Evolutionary conservation across 768 basidiomycete species (phyloP).

Genomic region (Suillus bovinus): DNA sequence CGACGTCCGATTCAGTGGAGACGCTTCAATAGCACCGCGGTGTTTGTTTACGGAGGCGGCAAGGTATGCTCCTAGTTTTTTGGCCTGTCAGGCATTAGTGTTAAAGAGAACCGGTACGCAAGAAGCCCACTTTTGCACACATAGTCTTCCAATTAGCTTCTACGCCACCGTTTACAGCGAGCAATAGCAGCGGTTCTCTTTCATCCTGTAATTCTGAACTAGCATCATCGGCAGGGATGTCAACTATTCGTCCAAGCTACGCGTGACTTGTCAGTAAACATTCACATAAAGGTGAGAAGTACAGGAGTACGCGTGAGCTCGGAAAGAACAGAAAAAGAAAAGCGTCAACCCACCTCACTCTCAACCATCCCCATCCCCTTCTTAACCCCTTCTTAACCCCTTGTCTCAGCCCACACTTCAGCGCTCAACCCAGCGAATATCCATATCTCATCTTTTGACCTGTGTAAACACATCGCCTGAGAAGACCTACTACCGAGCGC

Average conservation of each 20-base stretch:
- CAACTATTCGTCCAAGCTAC: conserved; percentile 71
- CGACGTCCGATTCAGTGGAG: conserved; percentile 7
- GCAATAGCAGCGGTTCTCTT: conserved; percentile 61
- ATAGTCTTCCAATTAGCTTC: conserved; percentile 68
- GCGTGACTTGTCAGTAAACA: background rate
- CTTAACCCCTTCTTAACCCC: conserved; percentile 38
- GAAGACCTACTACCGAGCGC: background rate
- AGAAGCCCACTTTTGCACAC: conserved; percentile 52
- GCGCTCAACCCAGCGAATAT: conserved; percentile 70
- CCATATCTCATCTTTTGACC: conserved; percentile 72
- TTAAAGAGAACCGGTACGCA: background rate
- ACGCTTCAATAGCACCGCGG: conserved; percentile 27
- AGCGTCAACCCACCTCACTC: conserved; percentile 59
- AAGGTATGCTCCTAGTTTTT: conserved; percentile 32
- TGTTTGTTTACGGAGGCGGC: conserved; percentile 41
- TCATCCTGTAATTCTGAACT: conserved; percentile 27
- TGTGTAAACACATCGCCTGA: conserved; percentile 15
- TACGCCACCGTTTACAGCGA: conserved; percentile 65
- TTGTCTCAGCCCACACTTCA: conserved; percentile 79
- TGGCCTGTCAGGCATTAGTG: conserved; percentile 22
- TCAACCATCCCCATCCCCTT: conserved; percentile 61
- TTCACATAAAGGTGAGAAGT: background rate
- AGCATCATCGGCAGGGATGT: conserved; percentile 54
- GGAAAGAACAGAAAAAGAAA: conserved; percentile 5
- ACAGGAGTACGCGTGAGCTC: conserved; percentile 1